Conservation (phyloP, 495 filamentous ascomycete genomes). For the Penicillium goetzii region DNA sequence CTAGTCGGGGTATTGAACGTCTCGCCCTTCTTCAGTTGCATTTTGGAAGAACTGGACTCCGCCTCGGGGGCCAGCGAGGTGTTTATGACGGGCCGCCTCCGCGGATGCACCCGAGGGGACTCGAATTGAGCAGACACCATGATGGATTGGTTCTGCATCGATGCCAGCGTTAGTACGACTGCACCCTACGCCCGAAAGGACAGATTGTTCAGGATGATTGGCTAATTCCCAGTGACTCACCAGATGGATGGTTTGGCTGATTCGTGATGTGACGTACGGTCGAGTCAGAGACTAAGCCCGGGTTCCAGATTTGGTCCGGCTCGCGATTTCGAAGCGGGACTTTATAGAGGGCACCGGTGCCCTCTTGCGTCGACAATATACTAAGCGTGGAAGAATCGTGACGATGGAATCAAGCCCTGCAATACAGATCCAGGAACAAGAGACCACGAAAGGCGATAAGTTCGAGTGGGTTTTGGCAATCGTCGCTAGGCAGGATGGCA, state of each 20-base stretch:
- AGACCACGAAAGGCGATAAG: background rate
- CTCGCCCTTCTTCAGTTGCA: constrained; percentile 52
- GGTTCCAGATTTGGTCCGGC: constrained; percentile 3
- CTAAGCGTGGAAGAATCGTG: background rate
- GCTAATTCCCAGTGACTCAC: constrained; percentile 31
- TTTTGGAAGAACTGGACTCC: constrained; percentile 27
- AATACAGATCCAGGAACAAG: background rate
- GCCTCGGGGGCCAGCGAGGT: constrained; percentile 30
- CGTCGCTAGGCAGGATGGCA: background rate
- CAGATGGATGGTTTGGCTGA: constrained; percentile 17
- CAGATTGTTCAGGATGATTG: constrained; percentile 22
- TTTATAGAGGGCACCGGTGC: constrained; percentile 5
- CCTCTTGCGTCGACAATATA: background rate
- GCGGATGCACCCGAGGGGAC: constrained; percentile 36
- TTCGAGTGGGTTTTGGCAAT: background rate
- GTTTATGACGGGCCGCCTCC: constrained; percentile 41
- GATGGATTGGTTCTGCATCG: constrained; percentile 21
- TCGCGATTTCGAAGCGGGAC: background rate
- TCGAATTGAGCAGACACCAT: constrained; percentile 34
- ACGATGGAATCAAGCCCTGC: background rate
- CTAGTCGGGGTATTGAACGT: constrained; percentile 55
- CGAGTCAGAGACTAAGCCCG: constrained; percentile 25
- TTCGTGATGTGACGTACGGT: constrained; percentile 30
- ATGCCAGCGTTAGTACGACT: constrained; percentile 19
- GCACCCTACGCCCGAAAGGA: constrained; percentile 10